These are phyloP conservation scores for Plasmodium ovale DNA, from an alignment of 169 alveolate genomes.

Conservation along the genomic window DNA sequence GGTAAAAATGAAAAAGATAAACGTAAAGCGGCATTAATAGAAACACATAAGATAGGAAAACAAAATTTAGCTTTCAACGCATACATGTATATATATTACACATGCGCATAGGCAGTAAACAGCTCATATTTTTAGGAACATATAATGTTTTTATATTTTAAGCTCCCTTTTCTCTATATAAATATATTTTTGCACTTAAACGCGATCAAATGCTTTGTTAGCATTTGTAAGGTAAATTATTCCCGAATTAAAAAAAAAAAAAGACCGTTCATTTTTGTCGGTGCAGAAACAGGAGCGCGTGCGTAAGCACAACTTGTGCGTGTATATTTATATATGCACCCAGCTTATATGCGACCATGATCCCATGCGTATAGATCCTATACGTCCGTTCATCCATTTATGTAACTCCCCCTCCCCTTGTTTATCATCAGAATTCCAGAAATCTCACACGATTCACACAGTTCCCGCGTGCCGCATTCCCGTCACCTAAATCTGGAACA, in stretches of 20 bases:
- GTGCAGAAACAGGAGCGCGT: not conserved
- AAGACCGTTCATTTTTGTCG: not conserved
- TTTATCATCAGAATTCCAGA: no score
- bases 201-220: constrained; percentile 7
- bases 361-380: no score
- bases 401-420: not conserved
- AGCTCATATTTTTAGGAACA: not conserved
- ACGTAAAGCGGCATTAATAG: not conserved
- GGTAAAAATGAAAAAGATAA: not conserved
- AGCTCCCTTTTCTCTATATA: not conserved
- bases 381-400: not conserved
- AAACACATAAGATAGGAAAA: no score
- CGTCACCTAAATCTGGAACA: not conserved
- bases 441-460: constrained; percentile 1
- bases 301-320: not conserved
- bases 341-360: no score
- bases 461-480: not conserved
- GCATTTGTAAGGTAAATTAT: constrained; percentile 28
- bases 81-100: not conserved
- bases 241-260: not conserved
- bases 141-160: constrained; percentile 31
- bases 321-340: constrained; percentile 1
- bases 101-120: no score
- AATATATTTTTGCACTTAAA: constrained; percentile 3
- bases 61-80: no score